A percentile compares a stretch with the other conserved stretches of the same genome.
Evolutionary conservation across 2,329 filamentous ascomycete genomes (phyloP).

Genomic region (Aspergillus sclerotialis): DNA sequence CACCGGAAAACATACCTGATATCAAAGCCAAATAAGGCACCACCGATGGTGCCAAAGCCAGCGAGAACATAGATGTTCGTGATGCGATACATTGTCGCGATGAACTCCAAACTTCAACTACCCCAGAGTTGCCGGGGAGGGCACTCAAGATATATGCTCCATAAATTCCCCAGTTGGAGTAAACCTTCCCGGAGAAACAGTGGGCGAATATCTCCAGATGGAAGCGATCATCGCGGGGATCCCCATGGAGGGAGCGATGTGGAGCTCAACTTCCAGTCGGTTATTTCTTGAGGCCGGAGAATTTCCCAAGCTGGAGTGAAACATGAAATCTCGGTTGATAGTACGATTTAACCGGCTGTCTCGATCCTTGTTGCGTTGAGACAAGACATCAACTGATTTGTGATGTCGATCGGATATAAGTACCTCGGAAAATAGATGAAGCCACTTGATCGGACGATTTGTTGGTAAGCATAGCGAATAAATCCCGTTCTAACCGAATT

Average conservation of each 20-base stretch:
- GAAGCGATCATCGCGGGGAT: not conserved
- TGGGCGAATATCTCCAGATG: no score
- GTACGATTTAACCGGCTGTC: not conserved
- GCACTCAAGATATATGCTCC: not conserved
- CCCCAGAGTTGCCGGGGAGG: no score
- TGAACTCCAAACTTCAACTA: no score
- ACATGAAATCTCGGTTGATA: not conserved
- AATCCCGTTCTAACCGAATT: no score
- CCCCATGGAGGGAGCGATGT: not conserved
- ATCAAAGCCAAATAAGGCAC: constrained; percentile 53
- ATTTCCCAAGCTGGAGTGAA: not conserved
- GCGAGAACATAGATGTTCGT: constrained; percentile 50
- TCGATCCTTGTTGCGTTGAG: no score
- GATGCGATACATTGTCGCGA: constrained; percentile 26
- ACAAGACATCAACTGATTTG: no score
- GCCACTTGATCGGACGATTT: no score
- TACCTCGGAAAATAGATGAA: no score
- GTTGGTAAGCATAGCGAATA: no score
- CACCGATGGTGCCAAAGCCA: constrained; percentile 50
- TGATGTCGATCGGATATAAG: no score
- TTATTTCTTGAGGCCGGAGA: not conserved
- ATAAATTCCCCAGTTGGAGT: no score
- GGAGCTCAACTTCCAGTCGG: not conserved
- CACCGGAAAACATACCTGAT: constrained; percentile 45
- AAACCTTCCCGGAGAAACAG: no score